A percentile compares a stretch with the other conserved stretches of the same genome.
These are phyloP conservation scores for Tulasnella sp. DNA, from an alignment of 768 basidiomycete species.

Conservation along the genomic window DNA sequence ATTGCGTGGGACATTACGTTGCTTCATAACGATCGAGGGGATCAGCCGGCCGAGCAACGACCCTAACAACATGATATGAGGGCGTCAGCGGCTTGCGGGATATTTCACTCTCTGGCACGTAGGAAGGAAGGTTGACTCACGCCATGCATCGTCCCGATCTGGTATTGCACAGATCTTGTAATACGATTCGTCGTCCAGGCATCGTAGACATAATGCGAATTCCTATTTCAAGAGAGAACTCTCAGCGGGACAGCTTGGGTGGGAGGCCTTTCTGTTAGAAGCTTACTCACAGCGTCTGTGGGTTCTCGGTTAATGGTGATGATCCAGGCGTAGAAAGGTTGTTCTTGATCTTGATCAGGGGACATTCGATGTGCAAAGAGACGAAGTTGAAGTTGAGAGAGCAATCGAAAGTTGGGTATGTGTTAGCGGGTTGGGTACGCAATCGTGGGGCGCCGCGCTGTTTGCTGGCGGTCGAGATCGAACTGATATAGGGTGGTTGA, in stretches of 20 bases:
- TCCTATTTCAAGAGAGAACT: slow-evolving; percentile 8
- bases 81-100: not conserved
- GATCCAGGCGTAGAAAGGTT: slow-evolving; percentile 19
- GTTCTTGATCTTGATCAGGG: slow-evolving; percentile 8
- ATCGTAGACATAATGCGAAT: slow-evolving; percentile 16
- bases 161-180: slow-evolving; percentile 12
- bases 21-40: slow-evolving; percentile 19
- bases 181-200: slow-evolving; percentile 16
- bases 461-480: not conserved
- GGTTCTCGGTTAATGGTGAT: slow-evolving; percentile 18
- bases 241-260: not conserved
- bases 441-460: not conserved
- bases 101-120: not conserved
- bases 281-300: slow-evolving; percentile 6
- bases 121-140: slow-evolving; percentile 2
- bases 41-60: slow-evolving; percentile 16
- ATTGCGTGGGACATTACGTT: slow-evolving; percentile 12
- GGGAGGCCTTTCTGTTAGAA: not conserved
- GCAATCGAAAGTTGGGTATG: not conserved
- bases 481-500: not conserved
- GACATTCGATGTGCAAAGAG: slow-evolving; percentile 2
- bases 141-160: slow-evolving; percentile 16
- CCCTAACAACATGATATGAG: not conserved
- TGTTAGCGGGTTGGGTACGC: not conserved
- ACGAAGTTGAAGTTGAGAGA: not conserved